phyloP scores from a whole-genome alignment of 2,329 filamentous ascomycete species.

The Moelleriella libera region DNA sequence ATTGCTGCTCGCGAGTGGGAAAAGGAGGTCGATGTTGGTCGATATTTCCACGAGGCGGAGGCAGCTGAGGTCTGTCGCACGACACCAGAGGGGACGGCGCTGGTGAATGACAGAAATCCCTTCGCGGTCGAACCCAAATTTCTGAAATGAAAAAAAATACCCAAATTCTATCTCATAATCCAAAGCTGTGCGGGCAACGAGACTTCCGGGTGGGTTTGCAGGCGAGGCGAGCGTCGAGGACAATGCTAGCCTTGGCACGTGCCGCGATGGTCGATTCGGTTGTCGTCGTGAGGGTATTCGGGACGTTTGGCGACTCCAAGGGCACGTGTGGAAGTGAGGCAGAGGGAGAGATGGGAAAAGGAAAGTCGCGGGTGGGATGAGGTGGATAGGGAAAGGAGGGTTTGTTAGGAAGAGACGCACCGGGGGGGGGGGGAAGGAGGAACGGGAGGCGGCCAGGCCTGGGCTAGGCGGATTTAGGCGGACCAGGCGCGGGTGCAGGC shows the following conservation, averaged over 20 bases:
- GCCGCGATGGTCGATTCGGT: conserved; percentile 2
- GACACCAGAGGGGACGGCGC: not conserved
- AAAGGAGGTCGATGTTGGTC: conserved; percentile 4
- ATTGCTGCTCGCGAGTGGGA: conserved; percentile 3
- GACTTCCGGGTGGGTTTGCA: conserved; percentile 1
- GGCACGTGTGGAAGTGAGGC: conserved; percentile 3
- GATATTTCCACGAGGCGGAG: conserved; percentile 5
- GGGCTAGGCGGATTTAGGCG: not conserved
- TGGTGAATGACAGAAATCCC: conserved; percentile 1
- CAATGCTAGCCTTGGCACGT: conserved; percentile 4
- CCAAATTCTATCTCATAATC: conserved; percentile 23
- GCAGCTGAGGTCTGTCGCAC: conserved; percentile 1
- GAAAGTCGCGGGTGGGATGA: conserved; percentile 2
- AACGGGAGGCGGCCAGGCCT: conserved; percentile 1
- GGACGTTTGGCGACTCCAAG: conserved; percentile 3
- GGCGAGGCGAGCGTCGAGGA: conserved; percentile 1
- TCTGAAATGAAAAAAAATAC: conserved; percentile 13
- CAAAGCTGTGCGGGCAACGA: conserved; percentile 8
- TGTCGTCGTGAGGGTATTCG: not conserved
- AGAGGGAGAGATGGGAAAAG: conserved; percentile 1
- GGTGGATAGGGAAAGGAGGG: not conserved
- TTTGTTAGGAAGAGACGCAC: not conserved
- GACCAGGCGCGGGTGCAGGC: not conserved
- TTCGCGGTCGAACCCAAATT: conserved; percentile 11
- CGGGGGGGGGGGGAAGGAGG: conserved; percentile 3